Evolutionary conservation across 2,329 filamentous ascomycete genomes (phyloP).

Genomic region (Colletotrichum limetticola): DNA sequence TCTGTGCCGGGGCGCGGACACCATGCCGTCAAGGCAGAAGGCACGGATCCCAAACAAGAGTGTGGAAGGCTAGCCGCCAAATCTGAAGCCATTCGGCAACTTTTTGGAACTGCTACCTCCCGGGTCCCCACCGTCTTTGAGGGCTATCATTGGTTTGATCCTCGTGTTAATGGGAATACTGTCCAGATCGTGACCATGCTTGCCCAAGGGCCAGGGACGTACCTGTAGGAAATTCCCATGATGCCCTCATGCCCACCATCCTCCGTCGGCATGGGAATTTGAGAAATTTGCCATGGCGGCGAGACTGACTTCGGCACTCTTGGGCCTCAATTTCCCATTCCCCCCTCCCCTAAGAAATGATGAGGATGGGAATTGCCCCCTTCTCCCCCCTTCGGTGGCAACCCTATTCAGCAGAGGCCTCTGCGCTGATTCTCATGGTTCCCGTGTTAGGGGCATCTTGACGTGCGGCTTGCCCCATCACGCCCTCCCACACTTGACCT

Average conservation of each 20-base stretch:
- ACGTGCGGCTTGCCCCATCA: constrained; percentile 2
- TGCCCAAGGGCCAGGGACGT: not conserved
- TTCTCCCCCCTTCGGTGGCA: not conserved
- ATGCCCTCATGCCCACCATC: constrained; percentile 1
- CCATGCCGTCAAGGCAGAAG: not conserved
- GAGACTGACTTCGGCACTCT: constrained; percentile 16
- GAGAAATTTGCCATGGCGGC: constrained; percentile 25
- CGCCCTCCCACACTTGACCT: not conserved
- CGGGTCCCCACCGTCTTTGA: not conserved
- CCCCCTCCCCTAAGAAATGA: not conserved
- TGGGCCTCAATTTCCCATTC: constrained; percentile 33
- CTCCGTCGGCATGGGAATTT: constrained; percentile 27
- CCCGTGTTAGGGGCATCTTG: not conserved
- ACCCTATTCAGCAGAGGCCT: not conserved
- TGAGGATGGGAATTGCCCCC: constrained; percentile 9
- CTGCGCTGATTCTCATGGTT: constrained; percentile 3
- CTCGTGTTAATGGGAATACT: not conserved
- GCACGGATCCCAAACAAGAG: constrained; percentile 5
- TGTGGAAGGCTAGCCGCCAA: not conserved
- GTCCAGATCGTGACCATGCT: constrained; percentile 18
- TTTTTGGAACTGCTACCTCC: not conserved
- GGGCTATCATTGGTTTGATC: constrained; percentile 31
- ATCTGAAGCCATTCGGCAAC: constrained; percentile 23
- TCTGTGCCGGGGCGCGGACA: not conserved
- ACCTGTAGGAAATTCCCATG: not conserved